Conservation (phyloP, 1,284 basidiomycete species). For the Peniophora sp. region DNA sequence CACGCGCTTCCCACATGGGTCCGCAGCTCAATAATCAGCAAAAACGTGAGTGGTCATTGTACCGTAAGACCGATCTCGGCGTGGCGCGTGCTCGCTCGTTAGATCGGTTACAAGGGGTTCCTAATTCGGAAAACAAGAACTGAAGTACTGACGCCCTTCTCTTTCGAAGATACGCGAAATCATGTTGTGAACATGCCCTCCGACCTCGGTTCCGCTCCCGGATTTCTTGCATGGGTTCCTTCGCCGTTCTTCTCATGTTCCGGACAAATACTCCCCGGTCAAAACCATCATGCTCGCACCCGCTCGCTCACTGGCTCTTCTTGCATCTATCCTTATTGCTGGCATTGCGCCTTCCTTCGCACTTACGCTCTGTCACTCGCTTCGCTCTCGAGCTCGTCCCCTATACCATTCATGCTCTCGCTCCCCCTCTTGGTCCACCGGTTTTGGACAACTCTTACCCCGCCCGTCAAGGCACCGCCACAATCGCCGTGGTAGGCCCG, state of each 20-base stretch:
- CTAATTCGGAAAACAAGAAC: not conserved
- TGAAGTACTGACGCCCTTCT: slow-evolving; percentile 2
- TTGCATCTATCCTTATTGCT: too few relatives aligned
- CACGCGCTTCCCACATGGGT: not conserved
- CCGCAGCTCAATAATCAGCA: slow-evolving; percentile 55
- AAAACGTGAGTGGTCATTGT: slow-evolving; percentile 45
- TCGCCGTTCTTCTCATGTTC: not conserved
- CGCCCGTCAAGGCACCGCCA: too few relatives aligned
- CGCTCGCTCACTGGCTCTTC: too few relatives aligned
- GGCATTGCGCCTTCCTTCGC: too few relatives aligned
- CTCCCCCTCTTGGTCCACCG: too few relatives aligned
- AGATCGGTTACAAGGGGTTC: not conserved
- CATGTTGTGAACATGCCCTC: slow-evolving; percentile 31
- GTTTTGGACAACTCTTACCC: too few relatives aligned
- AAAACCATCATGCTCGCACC: too few relatives aligned
- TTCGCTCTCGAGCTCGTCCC: too few relatives aligned
- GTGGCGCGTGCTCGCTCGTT: slow-evolving; percentile 1
- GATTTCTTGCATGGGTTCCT: not conserved
- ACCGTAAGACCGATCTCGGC: slow-evolving; percentile 4
- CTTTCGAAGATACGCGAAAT: slow-evolving; percentile 41
- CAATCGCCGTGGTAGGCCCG: too few relatives aligned
- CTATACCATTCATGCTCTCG: too few relatives aligned
- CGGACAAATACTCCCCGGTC: not conserved
- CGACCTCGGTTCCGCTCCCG: not conserved
- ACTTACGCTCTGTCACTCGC: too few relatives aligned